Base-by-base conservation (phyloP, 495 filamentous ascomycete genomes). In the Penicillium steckii region DNA sequence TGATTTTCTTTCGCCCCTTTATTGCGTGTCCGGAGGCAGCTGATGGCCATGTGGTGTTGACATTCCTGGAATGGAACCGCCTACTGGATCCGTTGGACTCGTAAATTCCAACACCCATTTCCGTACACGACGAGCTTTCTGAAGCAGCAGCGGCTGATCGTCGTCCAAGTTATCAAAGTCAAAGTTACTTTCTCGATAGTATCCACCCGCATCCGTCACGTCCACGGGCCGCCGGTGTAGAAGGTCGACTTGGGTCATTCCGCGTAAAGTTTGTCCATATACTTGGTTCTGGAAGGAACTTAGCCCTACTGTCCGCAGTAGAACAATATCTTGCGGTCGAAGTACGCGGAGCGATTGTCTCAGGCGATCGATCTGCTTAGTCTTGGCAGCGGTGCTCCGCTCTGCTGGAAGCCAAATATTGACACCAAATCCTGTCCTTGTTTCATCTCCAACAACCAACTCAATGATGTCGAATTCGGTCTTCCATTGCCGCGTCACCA, bases 401-500 rank as follows among this genome's bases (percentile, higher is more conserved):
- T 22, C 56, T 22, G 65, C 55, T 3, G 76, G 66, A 12, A 95
- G 73, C 93, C 93, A 97, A 56, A 96, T 87, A 23, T 86, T 93
- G 52, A 97, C 71, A 10, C 77, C 80, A 66, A 97, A 95, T 12
- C 88, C 89, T 10, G 88, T 84, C 44, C 78, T 82, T 2, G 90
- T 94, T 48, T 96, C 90, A 61, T 97, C 93, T 10, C 88, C 91
- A 1, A 96, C 88, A 1, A 91, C 76, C 4, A 95, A 65, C 60
- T 95, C 90, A 27, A 91, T 70, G 0, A 95, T 76, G 27, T 86
- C 77, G 40, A 85, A 77, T 38, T 70, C 69, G 21, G 56, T 65
- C 50, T 70, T 73, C 67, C 73, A 74, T 56, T 72, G 71, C 44
- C 72, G 71, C 0, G 80, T 80, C 22, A 69, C 70, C 33, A 87